A percentile compares a stretch with the other conserved stretches of the same genome.
Evolutionary conservation across 2,329 filamentous ascomycete genomes (phyloP).

Genomic region (Penicillium rolfsii): DNA sequence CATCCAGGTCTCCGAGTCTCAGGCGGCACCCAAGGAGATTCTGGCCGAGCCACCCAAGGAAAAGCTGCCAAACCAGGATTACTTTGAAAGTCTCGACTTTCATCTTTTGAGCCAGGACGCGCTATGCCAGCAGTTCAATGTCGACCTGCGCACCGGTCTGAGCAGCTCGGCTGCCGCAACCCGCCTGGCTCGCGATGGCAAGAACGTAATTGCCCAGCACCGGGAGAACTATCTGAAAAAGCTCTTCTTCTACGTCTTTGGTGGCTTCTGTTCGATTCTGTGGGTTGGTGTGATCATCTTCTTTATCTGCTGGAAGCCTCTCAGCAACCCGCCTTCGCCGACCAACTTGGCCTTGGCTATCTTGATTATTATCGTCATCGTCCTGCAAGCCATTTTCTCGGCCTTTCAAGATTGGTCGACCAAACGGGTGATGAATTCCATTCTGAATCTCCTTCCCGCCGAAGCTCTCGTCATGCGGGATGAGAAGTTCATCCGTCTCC

Average conservation of each 20-base stretch:
- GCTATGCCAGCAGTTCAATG: slow-evolving; percentile 63
- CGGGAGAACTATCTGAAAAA: slow-evolving; percentile 63
- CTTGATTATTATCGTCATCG: slow-evolving; percentile 72
- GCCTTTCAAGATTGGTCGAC: slow-evolving; percentile 77
- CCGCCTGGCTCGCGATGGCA: slow-evolving; percentile 65
- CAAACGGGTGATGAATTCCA: slow-evolving; percentile 75
- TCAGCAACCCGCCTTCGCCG: slow-evolving; percentile 69
- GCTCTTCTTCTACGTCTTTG: slow-evolving; percentile 72
- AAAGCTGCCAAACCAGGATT: slow-evolving; percentile 38
- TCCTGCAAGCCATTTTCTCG: slow-evolving; percentile 70
- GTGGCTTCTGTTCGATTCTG: slow-evolving; percentile 76
- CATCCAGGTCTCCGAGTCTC: slow-evolving; percentile 45
- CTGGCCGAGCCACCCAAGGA: slow-evolving; percentile 17
- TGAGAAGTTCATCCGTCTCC: slow-evolving; percentile 55
- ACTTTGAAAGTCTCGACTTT: slow-evolving; percentile 68
- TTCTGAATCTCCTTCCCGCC: slow-evolving; percentile 75
- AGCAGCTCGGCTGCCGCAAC: slow-evolving; percentile 60
- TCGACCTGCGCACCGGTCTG: slow-evolving; percentile 62
- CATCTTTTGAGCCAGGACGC: slow-evolving; percentile 63
- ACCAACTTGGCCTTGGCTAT: slow-evolving; percentile 75
- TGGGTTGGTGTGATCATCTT: slow-evolving; percentile 72
- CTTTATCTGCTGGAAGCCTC: slow-evolving; percentile 75
- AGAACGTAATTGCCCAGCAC: slow-evolving; percentile 68
- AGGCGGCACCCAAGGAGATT: slow-evolving; percentile 35
- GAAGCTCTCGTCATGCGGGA: slow-evolving; percentile 70